Evolutionary conservation across 2,329 filamentous ascomycete species (phyloP).

Genomic region (Talaromyces piceae): DNA sequence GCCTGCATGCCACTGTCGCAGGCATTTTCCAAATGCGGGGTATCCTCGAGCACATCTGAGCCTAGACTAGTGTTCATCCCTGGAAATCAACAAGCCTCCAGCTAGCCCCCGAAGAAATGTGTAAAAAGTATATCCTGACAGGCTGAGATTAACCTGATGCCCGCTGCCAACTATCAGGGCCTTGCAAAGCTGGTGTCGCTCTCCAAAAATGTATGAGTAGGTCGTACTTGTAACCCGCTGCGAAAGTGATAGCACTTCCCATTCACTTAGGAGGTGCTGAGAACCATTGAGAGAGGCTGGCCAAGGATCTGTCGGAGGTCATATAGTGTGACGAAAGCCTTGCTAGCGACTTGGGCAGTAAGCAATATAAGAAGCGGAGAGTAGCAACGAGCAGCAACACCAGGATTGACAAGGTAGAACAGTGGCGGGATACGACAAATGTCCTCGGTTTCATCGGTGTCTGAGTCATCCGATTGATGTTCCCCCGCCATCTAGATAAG

Average conservation of each 20-base stretch:
- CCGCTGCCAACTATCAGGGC: too few species aligned
- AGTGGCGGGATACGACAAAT: neutral
- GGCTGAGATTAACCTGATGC: too few species aligned
- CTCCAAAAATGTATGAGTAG: neutral
- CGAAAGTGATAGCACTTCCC: neutral
- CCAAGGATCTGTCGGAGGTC: neutral
- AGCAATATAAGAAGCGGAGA: neutral
- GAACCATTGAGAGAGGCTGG: neutral
- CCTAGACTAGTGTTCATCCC: neutral
- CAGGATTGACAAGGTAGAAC: neutral
- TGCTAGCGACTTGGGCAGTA: neutral
- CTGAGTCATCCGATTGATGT: neutral
- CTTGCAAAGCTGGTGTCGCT: too few species aligned
- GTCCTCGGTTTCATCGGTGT: neutral
- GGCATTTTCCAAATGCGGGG: neutral
- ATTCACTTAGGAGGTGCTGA: neutral
- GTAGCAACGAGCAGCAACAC: neutral
- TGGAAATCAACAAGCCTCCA: too few species aligned
- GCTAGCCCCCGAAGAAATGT: too few species aligned
- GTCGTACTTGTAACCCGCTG: neutral
- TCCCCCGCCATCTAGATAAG: neutral
- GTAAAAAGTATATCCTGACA: too few species aligned
- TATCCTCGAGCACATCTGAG: neutral
- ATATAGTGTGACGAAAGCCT: too few species aligned
- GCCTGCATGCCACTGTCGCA: neutral